These are phyloP conservation scores for Cynanchum wilfordii DNA, from an alignment of 257 asterid species.

Conservation along the genomic window DNA sequence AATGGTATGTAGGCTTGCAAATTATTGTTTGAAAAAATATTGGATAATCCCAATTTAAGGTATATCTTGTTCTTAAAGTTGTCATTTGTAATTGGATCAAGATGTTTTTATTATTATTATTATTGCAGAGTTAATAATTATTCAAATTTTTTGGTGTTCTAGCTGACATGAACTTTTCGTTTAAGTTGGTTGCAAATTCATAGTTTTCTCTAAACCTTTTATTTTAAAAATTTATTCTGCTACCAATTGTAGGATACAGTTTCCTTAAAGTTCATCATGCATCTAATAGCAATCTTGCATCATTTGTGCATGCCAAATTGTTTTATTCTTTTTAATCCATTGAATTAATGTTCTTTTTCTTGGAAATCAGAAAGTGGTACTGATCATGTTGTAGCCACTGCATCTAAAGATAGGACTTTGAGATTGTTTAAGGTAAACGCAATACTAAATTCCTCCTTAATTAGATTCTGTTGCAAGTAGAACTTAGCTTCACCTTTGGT, in stretches of 20 bases:
- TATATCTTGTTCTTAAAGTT: not conserved
- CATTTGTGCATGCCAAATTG: not conserved
- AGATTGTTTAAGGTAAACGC: slow-evolving; percentile 83
- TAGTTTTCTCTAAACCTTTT: not conserved
- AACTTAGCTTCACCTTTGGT: slow-evolving; percentile 7
- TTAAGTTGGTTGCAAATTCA: not conserved
- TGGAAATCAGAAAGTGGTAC: slow-evolving; percentile 29
- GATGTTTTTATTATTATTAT: not conserved
- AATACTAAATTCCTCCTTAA: slow-evolving; percentile 16
- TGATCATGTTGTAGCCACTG: slow-evolving; percentile 74
- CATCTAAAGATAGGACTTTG: slow-evolving; percentile 85
- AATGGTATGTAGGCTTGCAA: slow-evolving; percentile 37
- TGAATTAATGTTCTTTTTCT: slow-evolving; percentile 12
- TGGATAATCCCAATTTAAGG: not conserved
- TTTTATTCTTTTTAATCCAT: slow-evolving; percentile 7
- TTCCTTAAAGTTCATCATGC: not conserved
- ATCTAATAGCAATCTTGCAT: not conserved
- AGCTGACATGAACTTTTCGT: not conserved
- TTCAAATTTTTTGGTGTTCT: not conserved
- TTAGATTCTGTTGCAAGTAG: slow-evolving; percentile 10
- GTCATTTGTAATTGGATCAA: not conserved
- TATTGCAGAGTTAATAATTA: no score
- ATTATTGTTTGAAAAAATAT: not conserved
- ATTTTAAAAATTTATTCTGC: not conserved
- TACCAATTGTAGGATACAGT: not conserved